These are phyloP conservation scores for Volvox carteri DNA, from an alignment of 163 green algal genomes.

Conservation along the genomic window DNA sequence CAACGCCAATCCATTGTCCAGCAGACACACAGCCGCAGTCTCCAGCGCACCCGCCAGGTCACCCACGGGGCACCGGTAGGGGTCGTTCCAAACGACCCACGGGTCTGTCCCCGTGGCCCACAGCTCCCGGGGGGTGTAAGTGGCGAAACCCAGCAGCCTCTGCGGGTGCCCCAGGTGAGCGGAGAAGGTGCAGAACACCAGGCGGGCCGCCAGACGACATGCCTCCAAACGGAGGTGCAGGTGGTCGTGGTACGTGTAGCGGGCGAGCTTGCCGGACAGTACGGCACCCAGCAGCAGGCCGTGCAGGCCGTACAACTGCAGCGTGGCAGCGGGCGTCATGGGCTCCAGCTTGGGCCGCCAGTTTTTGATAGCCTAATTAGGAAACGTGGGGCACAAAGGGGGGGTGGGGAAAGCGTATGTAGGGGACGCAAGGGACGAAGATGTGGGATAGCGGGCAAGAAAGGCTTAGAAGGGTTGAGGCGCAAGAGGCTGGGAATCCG, in stretches of 20 bases:
- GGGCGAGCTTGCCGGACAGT: constrained; percentile 75
- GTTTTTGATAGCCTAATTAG: constrained; percentile 65
- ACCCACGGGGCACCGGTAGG: constrained; percentile 50
- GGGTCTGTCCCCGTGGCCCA: constrained; percentile 69
- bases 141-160: constrained; percentile 67
- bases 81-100: constrained; percentile 54
- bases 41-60: constrained; percentile 73
- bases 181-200: constrained; percentile 53
- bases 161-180: constrained; percentile 74
- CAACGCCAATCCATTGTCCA: constrained; percentile 68
- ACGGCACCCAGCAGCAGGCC: constrained; percentile 73
- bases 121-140: constrained; percentile 72
- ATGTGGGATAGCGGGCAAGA: no score
- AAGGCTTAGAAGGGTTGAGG: no score
- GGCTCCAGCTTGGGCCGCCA: constrained; percentile 70
- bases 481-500: no score
- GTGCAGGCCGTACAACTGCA: constrained; percentile 72
- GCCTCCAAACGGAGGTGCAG: constrained; percentile 66
- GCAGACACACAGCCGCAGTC: constrained; percentile 54
- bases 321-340: constrained; percentile 50
- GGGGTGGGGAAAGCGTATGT: not conserved
- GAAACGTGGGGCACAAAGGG: not conserved
- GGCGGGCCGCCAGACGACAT: constrained; percentile 62
- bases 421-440: not conserved
- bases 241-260: constrained; percentile 63